Evolutionary conservation across 23 red algal genomes (phyloP).

Genomic region (Gracilaria gracilis): DNA sequence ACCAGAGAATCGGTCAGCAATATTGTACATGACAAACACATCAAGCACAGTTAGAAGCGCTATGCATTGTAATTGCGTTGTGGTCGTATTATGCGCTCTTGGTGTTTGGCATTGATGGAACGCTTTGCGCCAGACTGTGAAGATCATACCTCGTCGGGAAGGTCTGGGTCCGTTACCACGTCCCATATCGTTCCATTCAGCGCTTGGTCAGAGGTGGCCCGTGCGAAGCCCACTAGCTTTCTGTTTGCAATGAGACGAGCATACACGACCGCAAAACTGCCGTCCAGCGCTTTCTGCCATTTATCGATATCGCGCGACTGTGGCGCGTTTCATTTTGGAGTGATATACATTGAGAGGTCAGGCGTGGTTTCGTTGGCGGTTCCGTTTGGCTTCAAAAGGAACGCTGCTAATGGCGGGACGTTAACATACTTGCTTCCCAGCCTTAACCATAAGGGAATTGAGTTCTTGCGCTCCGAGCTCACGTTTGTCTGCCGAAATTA

Average conservation of each 20-base stretch:
- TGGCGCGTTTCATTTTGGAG: neutral
- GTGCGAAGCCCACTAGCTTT: conserved; percentile 80
- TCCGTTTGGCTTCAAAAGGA: neutral
- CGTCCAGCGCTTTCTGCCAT: conserved; percentile 77
- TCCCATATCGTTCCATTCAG: conserved; percentile 90
- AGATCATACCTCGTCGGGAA: conserved; percentile 83
- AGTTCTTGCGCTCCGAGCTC: conserved; percentile 67
- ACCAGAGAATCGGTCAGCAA: neutral
- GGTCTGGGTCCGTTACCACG: conserved; percentile 79
- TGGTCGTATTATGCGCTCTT: neutral
- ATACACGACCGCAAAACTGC: conserved; percentile 71
- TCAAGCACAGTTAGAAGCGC: neutral
- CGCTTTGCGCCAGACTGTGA: neutral
- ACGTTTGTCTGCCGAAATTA: conserved; percentile 61
- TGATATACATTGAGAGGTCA: neutral
- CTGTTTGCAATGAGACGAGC: conserved; percentile 74
- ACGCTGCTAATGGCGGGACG: neutral
- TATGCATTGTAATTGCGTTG: neutral
- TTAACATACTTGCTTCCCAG: conserved; percentile 62
- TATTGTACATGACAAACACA: neutral
- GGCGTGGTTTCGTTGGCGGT: neutral
- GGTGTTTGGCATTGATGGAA: neutral
- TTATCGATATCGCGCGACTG: conserved; percentile 72
- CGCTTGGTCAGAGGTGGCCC: conserved; percentile 83
- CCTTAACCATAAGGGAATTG: conserved; percentile 75